These are phyloP conservation scores for Raffaelea arxii DNA, from an alignment of 2,329 filamentous ascomycete species.

Conservation along the genomic window DNA sequence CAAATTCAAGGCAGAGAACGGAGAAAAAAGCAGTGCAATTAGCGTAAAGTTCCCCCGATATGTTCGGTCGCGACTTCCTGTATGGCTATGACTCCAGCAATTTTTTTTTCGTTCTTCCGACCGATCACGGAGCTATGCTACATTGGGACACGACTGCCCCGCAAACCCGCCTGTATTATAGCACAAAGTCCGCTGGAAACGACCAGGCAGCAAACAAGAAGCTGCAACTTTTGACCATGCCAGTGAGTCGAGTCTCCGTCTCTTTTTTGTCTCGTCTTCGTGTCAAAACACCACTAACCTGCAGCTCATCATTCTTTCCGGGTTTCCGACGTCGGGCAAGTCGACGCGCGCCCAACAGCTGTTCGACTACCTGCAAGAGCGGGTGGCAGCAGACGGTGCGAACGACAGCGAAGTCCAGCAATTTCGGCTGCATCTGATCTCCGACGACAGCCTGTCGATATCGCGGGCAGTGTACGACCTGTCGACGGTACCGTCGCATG, in stretches of 20 bases:
- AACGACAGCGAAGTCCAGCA: constrained; percentile 15
- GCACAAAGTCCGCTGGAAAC: no score
- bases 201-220: no score
- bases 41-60: no score
- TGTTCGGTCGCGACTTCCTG: no score
- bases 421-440: constrained; percentile 64
- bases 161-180: no score
- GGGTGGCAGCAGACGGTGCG: constrained; percentile 13
- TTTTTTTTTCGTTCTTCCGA: no score
- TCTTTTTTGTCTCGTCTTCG: background rate
- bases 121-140: no score
- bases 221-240: no score
- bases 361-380: constrained; percentile 50
- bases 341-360: constrained; percentile 58
- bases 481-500: constrained; percentile 43
- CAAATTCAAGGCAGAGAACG: no score
- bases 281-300: background rate
- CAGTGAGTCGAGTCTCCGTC: constrained; percentile 5
- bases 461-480: constrained; percentile 63
- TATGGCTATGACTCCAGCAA: no score
- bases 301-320: constrained; percentile 58
- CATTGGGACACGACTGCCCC: no score
- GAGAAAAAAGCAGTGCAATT: no score
- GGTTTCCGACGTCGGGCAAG: constrained; percentile 60
- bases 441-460: constrained; percentile 61